A percentile compares a stretch with the other conserved stretches of the same genome.
Conservation (phyloP, 768 basidiomycete genomes). For the Amanita subjunquillea region DNA sequence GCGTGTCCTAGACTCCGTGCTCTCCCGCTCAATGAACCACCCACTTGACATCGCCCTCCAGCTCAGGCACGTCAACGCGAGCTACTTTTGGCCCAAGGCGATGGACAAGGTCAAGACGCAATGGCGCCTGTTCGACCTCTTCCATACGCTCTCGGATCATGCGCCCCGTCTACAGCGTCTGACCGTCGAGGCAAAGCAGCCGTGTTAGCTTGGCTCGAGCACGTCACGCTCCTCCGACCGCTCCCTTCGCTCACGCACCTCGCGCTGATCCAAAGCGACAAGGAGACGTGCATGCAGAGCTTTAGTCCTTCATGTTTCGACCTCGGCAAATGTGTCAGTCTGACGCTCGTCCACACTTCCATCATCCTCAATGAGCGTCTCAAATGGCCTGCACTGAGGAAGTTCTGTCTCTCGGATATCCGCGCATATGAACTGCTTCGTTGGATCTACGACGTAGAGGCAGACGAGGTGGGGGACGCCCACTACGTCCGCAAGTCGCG, state of each 20-base stretch:
- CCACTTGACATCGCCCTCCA: constrained; percentile 1
- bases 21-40: background rate
- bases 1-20: background rate
- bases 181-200: background rate
- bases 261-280: constrained; percentile 2
- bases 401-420: background rate
- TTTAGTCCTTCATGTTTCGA: background rate
- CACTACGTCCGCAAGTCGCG: background rate
- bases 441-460: background rate
- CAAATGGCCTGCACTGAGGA: background rate
- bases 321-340: background rate
- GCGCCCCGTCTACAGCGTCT: background rate
- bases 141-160: background rate
- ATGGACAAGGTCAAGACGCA: background rate
- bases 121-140: background rate
- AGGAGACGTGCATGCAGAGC: background rate
- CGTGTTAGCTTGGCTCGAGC: background rate
- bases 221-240: background rate
- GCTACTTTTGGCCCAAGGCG: background rate
- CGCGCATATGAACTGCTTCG: background rate
- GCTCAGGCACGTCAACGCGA: background rate
- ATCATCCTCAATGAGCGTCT: background rate
- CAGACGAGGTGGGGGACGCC: background rate
- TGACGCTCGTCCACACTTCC: background rate
- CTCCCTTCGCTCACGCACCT: background rate